phyloP scores from a whole-genome alignment of 257 asterid species.

The Fraxinus quadrangulata region DNA sequence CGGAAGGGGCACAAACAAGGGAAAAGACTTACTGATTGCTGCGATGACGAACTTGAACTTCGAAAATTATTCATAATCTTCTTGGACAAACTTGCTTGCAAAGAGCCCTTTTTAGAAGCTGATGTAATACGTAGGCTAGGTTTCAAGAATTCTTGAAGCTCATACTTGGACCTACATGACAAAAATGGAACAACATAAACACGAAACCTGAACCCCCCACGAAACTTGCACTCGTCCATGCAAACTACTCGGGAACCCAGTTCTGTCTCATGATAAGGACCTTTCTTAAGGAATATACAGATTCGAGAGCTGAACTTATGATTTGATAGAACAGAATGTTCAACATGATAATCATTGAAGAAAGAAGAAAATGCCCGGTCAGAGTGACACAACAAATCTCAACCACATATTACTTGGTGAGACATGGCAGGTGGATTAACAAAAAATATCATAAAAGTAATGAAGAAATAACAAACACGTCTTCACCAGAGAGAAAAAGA shows the following conservation, averaged over 20 bases:
- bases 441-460: background rate
- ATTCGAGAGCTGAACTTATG: background rate
- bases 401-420: background rate
- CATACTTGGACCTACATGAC: conserved; percentile 75
- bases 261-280: background rate
- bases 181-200: conserved; percentile 23
- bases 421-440: background rate
- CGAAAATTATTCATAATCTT: conserved; percentile 69
- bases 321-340: background rate
- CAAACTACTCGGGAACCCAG: background rate
- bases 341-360: background rate
- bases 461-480: background rate
- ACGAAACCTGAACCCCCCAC: background rate
- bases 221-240: background rate
- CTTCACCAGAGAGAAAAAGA: background rate
- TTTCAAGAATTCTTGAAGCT: conserved; percentile 86
- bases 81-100: conserved; percentile 69
- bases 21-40: conserved; percentile 53
- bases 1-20: conserved; percentile 7
- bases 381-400: background rate
- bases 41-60: conserved; percentile 57
- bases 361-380: background rate
- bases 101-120: conserved; percentile 50
- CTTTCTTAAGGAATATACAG: background rate
- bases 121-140: conserved; percentile 94